Conservation (phyloP, 2,329 filamentous ascomycete species). For the Endothia cerciana region DNA sequence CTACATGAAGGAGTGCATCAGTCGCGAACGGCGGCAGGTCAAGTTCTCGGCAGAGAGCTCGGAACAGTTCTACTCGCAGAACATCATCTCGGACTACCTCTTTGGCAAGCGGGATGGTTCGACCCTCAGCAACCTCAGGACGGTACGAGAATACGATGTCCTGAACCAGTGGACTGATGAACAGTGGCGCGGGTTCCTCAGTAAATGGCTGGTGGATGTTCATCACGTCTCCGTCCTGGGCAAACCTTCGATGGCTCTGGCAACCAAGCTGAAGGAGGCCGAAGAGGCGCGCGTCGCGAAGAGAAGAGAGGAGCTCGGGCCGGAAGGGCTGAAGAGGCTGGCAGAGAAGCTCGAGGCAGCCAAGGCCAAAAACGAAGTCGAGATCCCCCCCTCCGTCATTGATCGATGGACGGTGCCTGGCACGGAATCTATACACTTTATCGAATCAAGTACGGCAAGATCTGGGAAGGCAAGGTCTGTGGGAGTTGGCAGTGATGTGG, state of each 20-base stretch:
- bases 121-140: conserved; percentile 65
- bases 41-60: conserved; percentile 84
- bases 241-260: conserved; percentile 78
- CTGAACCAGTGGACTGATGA: conserved; percentile 80
- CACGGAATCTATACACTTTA: conserved; percentile 93
- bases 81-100: conserved; percentile 89
- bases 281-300: conserved; percentile 79
- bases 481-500: conserved; percentile 67
- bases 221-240: conserved; percentile 87
- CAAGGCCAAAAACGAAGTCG: conserved; percentile 84
- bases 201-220: conserved; percentile 82
- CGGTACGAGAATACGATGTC: conserved; percentile 64
- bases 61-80: conserved; percentile 78
- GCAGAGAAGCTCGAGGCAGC: conserved; percentile 78
- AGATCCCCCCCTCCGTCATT: conserved; percentile 82
- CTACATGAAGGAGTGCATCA: conserved; percentile 87
- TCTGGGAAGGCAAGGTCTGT: conserved; percentile 76
- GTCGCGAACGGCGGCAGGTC: conserved; percentile 77
- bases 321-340: conserved; percentile 78
- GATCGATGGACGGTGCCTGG: conserved; percentile 81
- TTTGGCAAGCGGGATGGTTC: conserved; percentile 87
- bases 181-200: conserved; percentile 82
- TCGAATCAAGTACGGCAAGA: conserved; percentile 82
- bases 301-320: conserved; percentile 77
- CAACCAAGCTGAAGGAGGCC: conserved; percentile 78